phyloP scores from a whole-genome alignment of 2,329 filamentous ascomycete species.

The Aspergillus ochraceoroseus region DNA sequence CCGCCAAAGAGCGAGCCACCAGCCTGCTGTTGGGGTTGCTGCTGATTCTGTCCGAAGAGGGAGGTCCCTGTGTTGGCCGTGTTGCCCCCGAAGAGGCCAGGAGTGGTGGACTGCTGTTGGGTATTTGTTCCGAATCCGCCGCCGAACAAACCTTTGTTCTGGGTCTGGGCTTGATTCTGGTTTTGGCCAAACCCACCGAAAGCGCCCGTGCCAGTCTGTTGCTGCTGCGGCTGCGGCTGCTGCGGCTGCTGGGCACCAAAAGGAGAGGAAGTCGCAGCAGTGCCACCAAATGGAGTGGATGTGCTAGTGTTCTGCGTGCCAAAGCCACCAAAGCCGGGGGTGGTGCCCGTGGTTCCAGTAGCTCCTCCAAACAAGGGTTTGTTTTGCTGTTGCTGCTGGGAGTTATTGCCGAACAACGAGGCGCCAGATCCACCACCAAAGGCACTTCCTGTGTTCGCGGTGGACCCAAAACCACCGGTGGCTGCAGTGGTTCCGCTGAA shows the following conservation, averaged over 20 bases:
- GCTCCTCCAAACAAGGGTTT: slow-evolving; percentile 35
- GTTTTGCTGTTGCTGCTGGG: slow-evolving; percentile 28
- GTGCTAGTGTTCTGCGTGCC: slow-evolving; percentile 38
- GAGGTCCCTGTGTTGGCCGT: slow-evolving; percentile 27
- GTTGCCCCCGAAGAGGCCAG: slow-evolving; percentile 43
- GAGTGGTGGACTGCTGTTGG: slow-evolving; percentile 40
- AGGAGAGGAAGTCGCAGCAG: slow-evolving; percentile 19
- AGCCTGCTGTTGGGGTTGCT: slow-evolving; percentile 33
- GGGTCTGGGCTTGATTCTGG: slow-evolving; percentile 35
- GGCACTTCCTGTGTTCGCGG: slow-evolving; percentile 23
- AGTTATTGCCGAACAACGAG: slow-evolving; percentile 42
- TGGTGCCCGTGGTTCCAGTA: slow-evolving; percentile 27
- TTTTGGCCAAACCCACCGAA: slow-evolving; percentile 44
- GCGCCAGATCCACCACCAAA: slow-evolving; percentile 35
- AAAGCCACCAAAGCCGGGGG: slow-evolving; percentile 38
- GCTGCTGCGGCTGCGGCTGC: too few species aligned
- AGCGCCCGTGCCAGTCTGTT: slow-evolving; percentile 32
- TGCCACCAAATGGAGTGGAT: slow-evolving; percentile 40
- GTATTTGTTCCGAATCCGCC: slow-evolving; percentile 42
- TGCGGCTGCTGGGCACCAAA: slow-evolving; percentile 36
- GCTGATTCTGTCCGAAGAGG: slow-evolving; percentile 40
- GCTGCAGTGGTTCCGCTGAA: slow-evolving; percentile 42
- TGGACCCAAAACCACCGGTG: slow-evolving; percentile 28
- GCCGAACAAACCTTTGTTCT: slow-evolving; percentile 36
- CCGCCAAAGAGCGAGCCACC: slow-evolving; percentile 44